These are phyloP conservation scores for Flaveria sonorensis DNA, from an alignment of 129 eudicot species.

Conservation along the genomic window DNA sequence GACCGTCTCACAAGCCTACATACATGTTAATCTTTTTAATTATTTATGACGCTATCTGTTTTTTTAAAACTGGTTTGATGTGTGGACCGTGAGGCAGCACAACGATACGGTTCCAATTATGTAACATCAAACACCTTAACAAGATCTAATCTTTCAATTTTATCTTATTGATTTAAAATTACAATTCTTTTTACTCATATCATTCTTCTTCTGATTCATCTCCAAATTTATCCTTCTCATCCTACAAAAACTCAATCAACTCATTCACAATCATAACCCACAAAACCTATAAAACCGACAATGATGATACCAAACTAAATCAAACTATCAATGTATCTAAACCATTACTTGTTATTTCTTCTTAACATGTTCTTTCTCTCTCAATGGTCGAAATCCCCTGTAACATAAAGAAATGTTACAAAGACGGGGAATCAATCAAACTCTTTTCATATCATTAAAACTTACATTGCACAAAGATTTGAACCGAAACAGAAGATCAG, in stretches of 20 bases:
- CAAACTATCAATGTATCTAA: background rate
- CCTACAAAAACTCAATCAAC: background rate
- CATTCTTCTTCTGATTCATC: background rate
- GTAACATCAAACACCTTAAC: too few relatives aligned
- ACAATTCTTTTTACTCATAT: background rate
- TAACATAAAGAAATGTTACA: background rate
- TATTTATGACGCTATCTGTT: too few relatives aligned
- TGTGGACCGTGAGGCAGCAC: too few relatives aligned
- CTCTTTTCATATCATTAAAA: background rate
- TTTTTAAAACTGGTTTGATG: too few relatives aligned
- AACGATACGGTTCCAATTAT: too few relatives aligned
- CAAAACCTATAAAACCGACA: background rate
- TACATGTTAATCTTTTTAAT: too few relatives aligned
- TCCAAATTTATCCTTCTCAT: background rate
- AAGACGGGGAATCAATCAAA: background rate
- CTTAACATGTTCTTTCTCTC: slow-evolving; percentile 28
- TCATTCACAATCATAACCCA: background rate
- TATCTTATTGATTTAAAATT: too few relatives aligned
- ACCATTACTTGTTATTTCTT: background rate
- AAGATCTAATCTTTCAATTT: too few relatives aligned
- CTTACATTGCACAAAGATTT: slow-evolving; percentile 32
- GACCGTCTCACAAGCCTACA: too few relatives aligned
- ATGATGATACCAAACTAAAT: too few relatives aligned
- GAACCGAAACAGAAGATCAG: slow-evolving; percentile 32
- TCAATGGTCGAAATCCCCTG: slow-evolving; percentile 32